Conservation (phyloP, 2,329 filamentous ascomycete species). For the Pyrenophora teres region DNA sequence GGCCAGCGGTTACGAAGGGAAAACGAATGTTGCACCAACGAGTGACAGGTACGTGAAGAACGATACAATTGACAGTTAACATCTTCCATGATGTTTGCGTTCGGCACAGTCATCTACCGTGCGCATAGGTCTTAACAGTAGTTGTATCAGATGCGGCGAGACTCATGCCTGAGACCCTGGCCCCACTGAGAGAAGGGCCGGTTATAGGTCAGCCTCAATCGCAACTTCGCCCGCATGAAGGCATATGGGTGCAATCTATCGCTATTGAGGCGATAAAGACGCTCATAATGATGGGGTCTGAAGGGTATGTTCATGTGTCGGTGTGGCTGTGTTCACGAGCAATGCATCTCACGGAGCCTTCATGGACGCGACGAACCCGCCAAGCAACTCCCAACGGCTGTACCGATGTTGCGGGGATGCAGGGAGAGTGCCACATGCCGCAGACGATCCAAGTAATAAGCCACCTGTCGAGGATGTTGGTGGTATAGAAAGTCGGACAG, state of each 20-base stretch:
- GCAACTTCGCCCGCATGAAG: slow-evolving; percentile 10
- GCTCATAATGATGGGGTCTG: too few species aligned
- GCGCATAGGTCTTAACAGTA: slow-evolving; percentile 12
- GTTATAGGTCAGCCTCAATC: background rate
- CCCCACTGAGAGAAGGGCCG: slow-evolving; percentile 5
- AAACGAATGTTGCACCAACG: slow-evolving; percentile 3
- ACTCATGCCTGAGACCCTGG: slow-evolving; percentile 13
- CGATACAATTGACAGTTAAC: background rate
- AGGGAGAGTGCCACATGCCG: too few species aligned
- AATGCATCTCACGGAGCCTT: background rate
- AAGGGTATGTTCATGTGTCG: background rate
- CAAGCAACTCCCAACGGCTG: too few species aligned
- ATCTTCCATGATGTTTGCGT: slow-evolving; percentile 1
- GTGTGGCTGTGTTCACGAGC: background rate
- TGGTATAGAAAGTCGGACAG: too few species aligned
- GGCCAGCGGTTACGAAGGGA: slow-evolving; percentile 22
- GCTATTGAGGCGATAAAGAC: background rate
- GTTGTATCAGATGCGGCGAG: slow-evolving; percentile 20
- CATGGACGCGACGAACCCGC: too few species aligned
- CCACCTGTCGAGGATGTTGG: too few species aligned
- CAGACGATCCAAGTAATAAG: too few species aligned
- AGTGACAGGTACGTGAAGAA: background rate
- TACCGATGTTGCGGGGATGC: too few species aligned
- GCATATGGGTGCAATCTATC: slow-evolving; percentile 1
- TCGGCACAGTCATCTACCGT: slow-evolving; percentile 12